These are phyloP conservation scores for Apiospora marii DNA, from an alignment of 2,329 filamentous ascomycete genomes.

Conservation along the genomic window DNA sequence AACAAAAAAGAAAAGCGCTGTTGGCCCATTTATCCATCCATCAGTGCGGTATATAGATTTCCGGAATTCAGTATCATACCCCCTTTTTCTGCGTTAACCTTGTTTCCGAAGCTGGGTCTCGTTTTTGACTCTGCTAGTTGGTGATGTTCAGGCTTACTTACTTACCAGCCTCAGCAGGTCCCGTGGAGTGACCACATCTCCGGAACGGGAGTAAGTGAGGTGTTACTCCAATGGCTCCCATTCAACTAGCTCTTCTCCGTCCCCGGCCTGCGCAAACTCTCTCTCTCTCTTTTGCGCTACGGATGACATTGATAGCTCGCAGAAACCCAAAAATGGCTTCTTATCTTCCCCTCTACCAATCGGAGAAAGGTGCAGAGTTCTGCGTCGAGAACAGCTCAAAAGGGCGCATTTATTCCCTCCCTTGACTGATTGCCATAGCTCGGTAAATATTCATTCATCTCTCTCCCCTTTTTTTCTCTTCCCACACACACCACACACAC, in stretches of 20 bases:
- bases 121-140: not conserved
- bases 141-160: not conserved
- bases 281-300: not conserved
- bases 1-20: not conserved
- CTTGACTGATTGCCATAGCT: not conserved
- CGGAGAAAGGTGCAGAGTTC: not conserved
- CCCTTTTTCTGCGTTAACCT: slow-evolving; percentile 15
- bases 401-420: not conserved
- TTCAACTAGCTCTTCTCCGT: not conserved
- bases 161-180: too few species aligned
- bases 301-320: not conserved
- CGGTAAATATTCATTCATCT: not conserved
- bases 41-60: slow-evolving; percentile 23
- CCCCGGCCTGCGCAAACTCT: not conserved
- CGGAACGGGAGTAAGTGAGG: not conserved
- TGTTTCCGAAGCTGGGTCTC: not conserved
- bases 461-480: not conserved
- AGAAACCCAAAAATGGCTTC: not conserved
- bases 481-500: not conserved
- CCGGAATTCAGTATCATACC: slow-evolving; percentile 24
- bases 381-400: not conserved
- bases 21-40: not conserved
- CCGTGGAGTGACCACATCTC: too few species aligned
- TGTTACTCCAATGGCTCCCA: not conserved
- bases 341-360: not conserved